Evolutionary conservation across 2,329 filamentous ascomycete genomes (phyloP).

Genomic region (Fusarium sp.): DNA sequence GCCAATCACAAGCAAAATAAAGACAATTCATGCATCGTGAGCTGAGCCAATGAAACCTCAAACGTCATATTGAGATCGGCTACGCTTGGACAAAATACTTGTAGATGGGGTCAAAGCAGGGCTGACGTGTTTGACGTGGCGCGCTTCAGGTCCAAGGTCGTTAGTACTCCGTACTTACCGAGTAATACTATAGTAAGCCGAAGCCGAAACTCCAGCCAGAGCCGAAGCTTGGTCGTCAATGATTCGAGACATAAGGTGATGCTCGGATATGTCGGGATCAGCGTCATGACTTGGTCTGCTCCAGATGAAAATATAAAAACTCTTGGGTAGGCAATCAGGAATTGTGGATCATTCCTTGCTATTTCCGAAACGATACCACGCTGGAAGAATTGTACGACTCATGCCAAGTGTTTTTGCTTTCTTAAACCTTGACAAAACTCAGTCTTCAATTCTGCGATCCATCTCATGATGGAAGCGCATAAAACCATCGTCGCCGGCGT

Average conservation of each 20-base stretch:
- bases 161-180: too few species aligned
- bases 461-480: constrained; percentile 58
- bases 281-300: constrained; percentile 17
- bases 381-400: constrained; percentile 17
- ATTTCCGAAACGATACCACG: constrained; percentile 35
- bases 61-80: constrained; percentile 30
- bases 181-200: constrained; percentile 6
- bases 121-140: constrained; percentile 45
- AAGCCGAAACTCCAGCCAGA: not conserved
- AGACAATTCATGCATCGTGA: constrained; percentile 24
- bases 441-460: not conserved
- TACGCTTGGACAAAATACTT: constrained; percentile 30
- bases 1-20: constrained; percentile 6
- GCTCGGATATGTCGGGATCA: constrained; percentile 36
- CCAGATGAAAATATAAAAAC: constrained; percentile 11
- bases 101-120: constrained; percentile 35
- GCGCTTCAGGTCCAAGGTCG: not conserved
- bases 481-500: constrained; percentile 58
- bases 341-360: constrained; percentile 34
- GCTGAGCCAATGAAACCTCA: constrained; percentile 30
- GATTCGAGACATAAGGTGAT: constrained; percentile 12
- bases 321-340: constrained; percentile 21
- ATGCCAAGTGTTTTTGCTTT: constrained; percentile 19
- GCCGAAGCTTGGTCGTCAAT: constrained; percentile 1
- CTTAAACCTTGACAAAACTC: not conserved